phyloP scores from a whole-genome alignment of 495 filamentous ascomycete species.

The Pyronema domesticum region DNA sequence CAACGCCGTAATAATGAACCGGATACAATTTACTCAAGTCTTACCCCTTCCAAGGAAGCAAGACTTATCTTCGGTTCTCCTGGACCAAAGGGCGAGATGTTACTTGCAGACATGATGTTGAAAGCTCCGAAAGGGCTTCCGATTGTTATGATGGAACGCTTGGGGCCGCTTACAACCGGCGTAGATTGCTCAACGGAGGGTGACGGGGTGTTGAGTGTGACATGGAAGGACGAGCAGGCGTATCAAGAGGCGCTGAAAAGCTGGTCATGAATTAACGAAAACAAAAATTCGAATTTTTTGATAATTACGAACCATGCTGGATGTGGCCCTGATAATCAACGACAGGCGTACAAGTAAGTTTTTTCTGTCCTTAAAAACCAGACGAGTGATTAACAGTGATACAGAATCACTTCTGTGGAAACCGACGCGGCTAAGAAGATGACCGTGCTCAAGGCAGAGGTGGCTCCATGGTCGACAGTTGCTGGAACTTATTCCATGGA shows the following conservation, averaged over 20 bases:
- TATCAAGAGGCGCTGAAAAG: constrained; percentile 15
- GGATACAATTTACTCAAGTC: too few relatives aligned
- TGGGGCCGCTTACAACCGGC: constrained; percentile 23
- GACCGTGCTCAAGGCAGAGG: constrained; percentile 17
- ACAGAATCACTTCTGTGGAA: constrained; percentile 15
- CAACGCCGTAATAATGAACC: too few relatives aligned
- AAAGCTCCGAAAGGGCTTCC: too few relatives aligned
- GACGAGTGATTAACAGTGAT: neutral
- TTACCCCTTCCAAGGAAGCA: too few relatives aligned
- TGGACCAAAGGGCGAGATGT: too few relatives aligned
- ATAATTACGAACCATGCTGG: constrained; percentile 28
- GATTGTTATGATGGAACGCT: constrained; percentile 25
- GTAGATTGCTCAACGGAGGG: constrained; percentile 26
- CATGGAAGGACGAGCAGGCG: constrained; percentile 2
- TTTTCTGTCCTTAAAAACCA: neutral
- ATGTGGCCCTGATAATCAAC: constrained; percentile 23
- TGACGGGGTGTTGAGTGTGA: constrained; percentile 7
- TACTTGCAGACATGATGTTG: too few relatives aligned
- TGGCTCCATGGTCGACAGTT: constrained; percentile 23
- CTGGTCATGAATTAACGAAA: constrained; percentile 25
- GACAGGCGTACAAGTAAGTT: constrained; percentile 25
- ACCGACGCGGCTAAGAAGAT: constrained; percentile 19
- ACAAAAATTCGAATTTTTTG: constrained; percentile 20
- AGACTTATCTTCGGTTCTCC: too few relatives aligned
- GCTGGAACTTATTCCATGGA: constrained; percentile 25